Base-by-base conservation (phyloP, 768 basidiomycete genomes). In the Pleurotus pulmonarius region DNA sequence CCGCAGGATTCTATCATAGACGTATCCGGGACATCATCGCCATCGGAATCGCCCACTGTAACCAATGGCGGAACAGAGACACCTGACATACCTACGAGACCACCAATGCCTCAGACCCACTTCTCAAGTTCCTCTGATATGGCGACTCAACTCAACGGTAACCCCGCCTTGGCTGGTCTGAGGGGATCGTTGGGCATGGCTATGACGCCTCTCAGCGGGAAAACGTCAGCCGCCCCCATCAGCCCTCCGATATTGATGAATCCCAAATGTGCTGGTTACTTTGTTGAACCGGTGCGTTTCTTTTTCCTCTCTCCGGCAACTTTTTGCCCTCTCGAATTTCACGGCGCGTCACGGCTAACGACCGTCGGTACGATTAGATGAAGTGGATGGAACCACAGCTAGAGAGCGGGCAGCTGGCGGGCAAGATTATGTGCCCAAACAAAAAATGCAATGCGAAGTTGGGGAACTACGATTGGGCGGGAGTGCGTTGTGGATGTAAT, bases 391-490 rank as follows among this genome's bases (percentile, higher is more conserved):
- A 93, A 49, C 79, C 86, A 4, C 82, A 88, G 62, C 73, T 98
- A 7, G 78, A 83, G 37, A 69, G 74, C n/a, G 95, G 94, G 0
- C 79, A 85, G 44, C 73, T 95, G 38, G 82, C 86, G 0, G 97
- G 97, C 15, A 97, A 94, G 78, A 90, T 99, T 61, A 58, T 82
- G 0, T 99, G 97, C 63, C 97, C 97, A 3, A 96, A 95, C 69
- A 80, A 86, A 64, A 94, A 91, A 65, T 99, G 97, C 64, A 80
- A 81, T 2, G 86, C 83, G 22, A 99, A 99, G 73, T 77, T 99
- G 15, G 97, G 97, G 2, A 97, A 92, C 68, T 98, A 87, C 63
- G 94, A 97, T 67, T 99, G 97, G 97, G 93, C 94, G 4, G 96
- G 96, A 0, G 85, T 92, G 25, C 83, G 87, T 64, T 96, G 94